Percentiles rank a stretch among this genome's conserved stretches.
phyloP scores from a whole-genome alignment of 148 eudicot genomes.

The Chenopodium suecicum region DNA sequence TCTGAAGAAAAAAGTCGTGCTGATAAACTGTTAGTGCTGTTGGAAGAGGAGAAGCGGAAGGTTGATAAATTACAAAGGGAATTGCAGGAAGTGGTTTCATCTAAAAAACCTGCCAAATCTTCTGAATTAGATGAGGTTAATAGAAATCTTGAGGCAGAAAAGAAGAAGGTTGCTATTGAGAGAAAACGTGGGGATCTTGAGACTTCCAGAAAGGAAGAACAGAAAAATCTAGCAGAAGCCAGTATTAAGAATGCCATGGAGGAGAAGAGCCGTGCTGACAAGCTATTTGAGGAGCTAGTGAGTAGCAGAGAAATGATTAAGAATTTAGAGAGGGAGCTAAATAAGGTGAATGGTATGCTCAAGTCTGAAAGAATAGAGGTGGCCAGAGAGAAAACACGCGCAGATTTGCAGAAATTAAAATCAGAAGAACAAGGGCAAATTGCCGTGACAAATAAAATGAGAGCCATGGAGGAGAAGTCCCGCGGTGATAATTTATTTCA shows the following conservation, averaged over 20 bases:
- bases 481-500: conserved; percentile 51
- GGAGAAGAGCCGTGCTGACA: conserved; percentile 47
- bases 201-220: conserved; percentile 37
- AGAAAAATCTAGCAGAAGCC: conserved; percentile 39
- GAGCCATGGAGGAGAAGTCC: conserved; percentile 43
- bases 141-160: conserved; percentile 30
- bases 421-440: conserved; percentile 47
- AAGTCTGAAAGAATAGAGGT: conserved; percentile 41
- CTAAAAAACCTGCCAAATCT: conserved; percentile 4
- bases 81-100: conserved; percentile 21
- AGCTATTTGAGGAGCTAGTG: conserved; percentile 42
- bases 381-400: conserved; percentile 33
- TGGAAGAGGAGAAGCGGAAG: conserved; percentile 21
- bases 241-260: conserved; percentile 38
- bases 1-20: conserved; percentile 33
- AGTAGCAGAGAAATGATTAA: conserved; percentile 29
- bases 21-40: conserved; percentile 12
- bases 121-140: conserved; percentile 23
- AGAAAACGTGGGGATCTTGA: conserved; percentile 33
- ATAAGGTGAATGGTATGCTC: conserved; percentile 29
- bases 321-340: conserved; percentile 34
- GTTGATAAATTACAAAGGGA: conserved; percentile 25
- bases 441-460: conserved; percentile 39
- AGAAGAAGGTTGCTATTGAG: conserved; percentile 27
- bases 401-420: conserved; percentile 42